Percentiles rank a stretch among this genome's conserved stretches.
phyloP scores from a whole-genome alignment of 768 basidiomycete genomes.

The Rhizopogon vinicolor region DNA sequence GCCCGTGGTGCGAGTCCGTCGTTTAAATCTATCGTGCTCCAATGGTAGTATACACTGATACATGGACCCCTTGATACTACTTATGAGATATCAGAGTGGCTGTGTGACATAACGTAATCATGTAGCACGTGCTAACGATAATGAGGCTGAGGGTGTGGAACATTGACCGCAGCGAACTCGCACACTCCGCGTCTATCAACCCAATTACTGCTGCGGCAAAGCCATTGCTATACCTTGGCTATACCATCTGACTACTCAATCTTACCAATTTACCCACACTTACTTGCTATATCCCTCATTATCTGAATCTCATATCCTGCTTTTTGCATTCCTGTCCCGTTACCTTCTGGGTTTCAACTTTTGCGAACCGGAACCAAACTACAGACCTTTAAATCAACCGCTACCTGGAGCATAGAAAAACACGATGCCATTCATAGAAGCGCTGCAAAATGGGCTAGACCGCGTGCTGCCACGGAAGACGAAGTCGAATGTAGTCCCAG shows the following conservation, averaged over 20 bases:
- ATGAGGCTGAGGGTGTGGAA: background rate
- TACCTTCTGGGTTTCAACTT: background rate
- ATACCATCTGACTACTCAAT: constrained; percentile 6
- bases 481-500: constrained; percentile 19
- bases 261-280: background rate
- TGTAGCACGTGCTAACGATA: constrained; percentile 16
- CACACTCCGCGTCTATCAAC: background rate
- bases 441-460: constrained; percentile 25
- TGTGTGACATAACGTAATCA: constrained; percentile 15
- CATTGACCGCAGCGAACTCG: background rate
- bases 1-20: too few species aligned
- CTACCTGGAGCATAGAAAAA: background rate
- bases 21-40: too few species aligned
- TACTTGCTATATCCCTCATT: background rate
- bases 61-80: too few species aligned
- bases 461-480: constrained; percentile 21
- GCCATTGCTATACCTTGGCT: constrained; percentile 3
- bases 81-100: background rate
- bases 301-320: constrained; percentile 4
- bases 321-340: background rate
- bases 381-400: background rate
- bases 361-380: background rate
- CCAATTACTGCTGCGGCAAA: constrained; percentile 7
- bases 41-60: too few species aligned
- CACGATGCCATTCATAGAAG: constrained; percentile 24